Evolutionary conservation across 225 moss, liverwort and hornwort species (phyloP).

Genomic region (Rhytidiadelphus loreus): DNA sequence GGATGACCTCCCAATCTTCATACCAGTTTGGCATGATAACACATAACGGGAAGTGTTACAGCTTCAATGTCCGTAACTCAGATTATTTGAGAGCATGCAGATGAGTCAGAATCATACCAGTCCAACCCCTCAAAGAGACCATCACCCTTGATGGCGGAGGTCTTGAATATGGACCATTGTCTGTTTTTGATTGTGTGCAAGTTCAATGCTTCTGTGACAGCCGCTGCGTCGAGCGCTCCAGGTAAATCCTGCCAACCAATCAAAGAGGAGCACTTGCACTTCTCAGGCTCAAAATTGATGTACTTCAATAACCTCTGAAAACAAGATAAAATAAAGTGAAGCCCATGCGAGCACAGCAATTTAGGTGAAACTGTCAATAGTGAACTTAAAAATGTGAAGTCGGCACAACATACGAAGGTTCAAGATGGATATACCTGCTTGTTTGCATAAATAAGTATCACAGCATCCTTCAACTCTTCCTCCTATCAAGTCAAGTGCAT

Average conservation of each 20-base stretch:
- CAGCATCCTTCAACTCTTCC: slow-evolving; percentile 44
- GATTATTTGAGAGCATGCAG: not conserved
- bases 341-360: not conserved
- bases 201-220: slow-evolving; percentile 89
- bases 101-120: slow-evolving; percentile 39
- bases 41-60: not conserved
- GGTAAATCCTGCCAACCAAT: slow-evolving; percentile 72
- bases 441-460: slow-evolving; percentile 89
- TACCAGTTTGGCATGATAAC: not conserved
- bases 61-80: not conserved
- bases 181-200: slow-evolving; percentile 96
- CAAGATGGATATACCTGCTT: slow-evolving; percentile 52
- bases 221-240: slow-evolving; percentile 95
- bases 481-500: not conserved
- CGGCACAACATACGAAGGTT: not conserved
- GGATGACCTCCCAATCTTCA: not conserved
- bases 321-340: not conserved
- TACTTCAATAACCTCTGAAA: not conserved
- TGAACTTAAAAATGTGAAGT: not conserved
- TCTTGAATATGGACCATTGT: slow-evolving; percentile 98
- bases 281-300: not conserved
- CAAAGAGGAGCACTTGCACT: not conserved
- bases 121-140: slow-evolving; percentile 95
- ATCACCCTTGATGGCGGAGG: slow-evolving; percentile 91
- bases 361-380: not conserved